These are phyloP conservation scores for Vickermania spadyakhi DNA, from an alignment of 208 protist species.

Conservation along the genomic window DNA sequence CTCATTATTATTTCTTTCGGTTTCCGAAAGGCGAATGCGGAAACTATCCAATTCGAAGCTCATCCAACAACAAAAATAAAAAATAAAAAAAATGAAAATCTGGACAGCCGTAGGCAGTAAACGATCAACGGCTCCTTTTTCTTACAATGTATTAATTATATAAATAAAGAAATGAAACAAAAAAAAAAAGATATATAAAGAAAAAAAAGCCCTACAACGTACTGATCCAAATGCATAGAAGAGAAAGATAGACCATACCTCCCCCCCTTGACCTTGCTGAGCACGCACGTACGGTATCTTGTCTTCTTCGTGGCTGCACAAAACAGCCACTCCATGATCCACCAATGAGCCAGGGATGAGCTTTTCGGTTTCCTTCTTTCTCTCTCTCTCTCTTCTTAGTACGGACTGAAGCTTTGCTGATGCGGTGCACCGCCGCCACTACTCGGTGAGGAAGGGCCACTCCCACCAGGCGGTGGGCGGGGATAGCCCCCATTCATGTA, in stretches of 20 bases:
- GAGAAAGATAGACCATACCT: too few relatives aligned
- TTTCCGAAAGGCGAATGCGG: too few relatives aligned
- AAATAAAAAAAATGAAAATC: slow-evolving; percentile 2
- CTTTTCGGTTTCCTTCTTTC: neutral
- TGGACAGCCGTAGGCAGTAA: too few relatives aligned
- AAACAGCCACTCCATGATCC: too few relatives aligned
- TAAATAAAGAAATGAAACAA: slow-evolving; percentile 4
- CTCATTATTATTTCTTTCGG: too few relatives aligned
- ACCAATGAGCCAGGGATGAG: neutral
- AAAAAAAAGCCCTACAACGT: slow-evolving; percentile 1
- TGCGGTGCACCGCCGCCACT: slow-evolving; percentile 6
- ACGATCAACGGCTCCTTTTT: too few relatives aligned
- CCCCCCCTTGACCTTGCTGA: too few relatives aligned
- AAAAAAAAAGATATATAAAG: slow-evolving; percentile 4
- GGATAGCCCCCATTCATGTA: slow-evolving; percentile 1
- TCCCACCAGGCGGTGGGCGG: neutral
- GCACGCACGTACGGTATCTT: too few relatives aligned
- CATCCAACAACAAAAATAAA: slow-evolving; percentile 1
- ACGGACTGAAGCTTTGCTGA: slow-evolving; percentile 24
- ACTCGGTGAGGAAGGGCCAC: slow-evolving; percentile 3
- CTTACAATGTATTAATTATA: neutral
- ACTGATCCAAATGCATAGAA: neutral
- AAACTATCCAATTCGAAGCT: too few relatives aligned
- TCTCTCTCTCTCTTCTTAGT: slow-evolving; percentile 12
- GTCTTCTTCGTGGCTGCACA: too few relatives aligned